phyloP scores from a whole-genome alignment of 2,329 filamentous ascomycete species.

The Cladosporium halotolerans region DNA sequence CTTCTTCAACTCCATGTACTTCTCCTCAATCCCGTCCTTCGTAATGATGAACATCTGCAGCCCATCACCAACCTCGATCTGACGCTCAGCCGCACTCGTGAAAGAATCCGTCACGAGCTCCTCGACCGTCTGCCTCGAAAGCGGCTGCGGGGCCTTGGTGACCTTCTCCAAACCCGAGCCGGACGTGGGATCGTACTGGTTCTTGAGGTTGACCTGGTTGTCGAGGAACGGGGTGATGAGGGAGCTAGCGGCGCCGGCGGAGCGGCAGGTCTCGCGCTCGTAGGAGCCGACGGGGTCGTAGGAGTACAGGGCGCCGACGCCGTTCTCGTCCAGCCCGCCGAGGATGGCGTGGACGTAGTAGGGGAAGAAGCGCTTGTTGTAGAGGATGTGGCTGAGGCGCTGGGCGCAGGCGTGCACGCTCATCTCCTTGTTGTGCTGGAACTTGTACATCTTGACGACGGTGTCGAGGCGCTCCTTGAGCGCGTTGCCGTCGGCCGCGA shows the following conservation, averaged over 20 bases:
- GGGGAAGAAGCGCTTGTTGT: constrained; percentile 96
- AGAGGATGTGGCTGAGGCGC: constrained; percentile 88
- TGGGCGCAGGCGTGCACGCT: constrained; percentile 90
- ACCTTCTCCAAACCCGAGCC: constrained; percentile 75
- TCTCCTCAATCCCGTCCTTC: constrained; percentile 80
- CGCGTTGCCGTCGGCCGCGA: constrained; percentile 88
- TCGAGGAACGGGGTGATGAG: constrained; percentile 99
- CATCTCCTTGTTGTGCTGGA: constrained; percentile 97
- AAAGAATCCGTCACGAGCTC: constrained; percentile 93
- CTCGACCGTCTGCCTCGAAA: constrained; percentile 70
- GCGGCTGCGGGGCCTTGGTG: constrained; percentile 61
- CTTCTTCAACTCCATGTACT: constrained; percentile 77
- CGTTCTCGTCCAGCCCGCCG: constrained; percentile 88
- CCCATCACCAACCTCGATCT: constrained; percentile 96
- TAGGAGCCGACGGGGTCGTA: constrained; percentile 98
- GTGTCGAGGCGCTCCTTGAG: constrained; percentile 90
- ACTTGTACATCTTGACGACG: constrained; percentile 97
- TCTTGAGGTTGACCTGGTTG: constrained; percentile 99
- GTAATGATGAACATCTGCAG: constrained; percentile 95
- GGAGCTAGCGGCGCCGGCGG: constrained; percentile 82
- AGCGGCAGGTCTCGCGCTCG: constrained; percentile 92
- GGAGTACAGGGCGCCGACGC: constrained; percentile 87
- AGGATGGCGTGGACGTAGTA: constrained; percentile 97
- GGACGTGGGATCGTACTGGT: constrained; percentile 86
- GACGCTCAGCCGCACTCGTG: constrained; percentile 93